Base-by-base conservation (phyloP, 345 rosid species). In the Eucalyptus curtisii region DNA sequence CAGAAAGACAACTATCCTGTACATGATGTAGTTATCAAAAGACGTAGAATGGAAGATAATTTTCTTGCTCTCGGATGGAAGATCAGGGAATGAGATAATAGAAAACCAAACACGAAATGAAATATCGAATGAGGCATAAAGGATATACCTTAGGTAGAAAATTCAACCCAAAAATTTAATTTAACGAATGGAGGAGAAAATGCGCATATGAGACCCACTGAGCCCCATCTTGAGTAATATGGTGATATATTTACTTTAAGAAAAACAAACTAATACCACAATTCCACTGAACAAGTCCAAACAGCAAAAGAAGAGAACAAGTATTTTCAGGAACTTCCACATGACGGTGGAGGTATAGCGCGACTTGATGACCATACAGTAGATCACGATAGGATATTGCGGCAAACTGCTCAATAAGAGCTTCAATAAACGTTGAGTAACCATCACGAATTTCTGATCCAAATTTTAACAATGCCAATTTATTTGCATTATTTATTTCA, bases 331-430 rank as follows among this genome's bases (percentile, higher is more conserved):
- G 80, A 68, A 94, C 87, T 92, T 97, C 99, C 86, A 93, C 95
- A 87, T 88, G 90, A 87, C 92, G 93, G 88, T 96, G 98, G 88
- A 97, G 91, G 91, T 95, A 96, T 19, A 93, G 68, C 27, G 97
- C 91, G 47, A 96, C 94, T 93, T 97, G 99, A 85, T 99, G 94
- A 49, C 99, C 95, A 90, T 92, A 96, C 76, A 91, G 44, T 68
- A 91, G 27, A 93, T 96, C 96, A 87, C 99, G 96, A 91, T 95
- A 96, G 40, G 99, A 97, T 89, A 94, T 92, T 81, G 96, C 95
- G 86, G 95, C 95, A 91, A 94, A 96, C 88, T 96, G 96, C 89
- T 96, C 97, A 85, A 95, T 97, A 31, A 96, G 94, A 90, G 95
- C 89, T 89, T 97, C 99, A 49, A 96, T 82, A 90, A 95, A 94